These are phyloP conservation scores for Paraglomus occultum DNA, from an alignment of 192 early-diverging fungal genomes.

Conservation along the genomic window DNA sequence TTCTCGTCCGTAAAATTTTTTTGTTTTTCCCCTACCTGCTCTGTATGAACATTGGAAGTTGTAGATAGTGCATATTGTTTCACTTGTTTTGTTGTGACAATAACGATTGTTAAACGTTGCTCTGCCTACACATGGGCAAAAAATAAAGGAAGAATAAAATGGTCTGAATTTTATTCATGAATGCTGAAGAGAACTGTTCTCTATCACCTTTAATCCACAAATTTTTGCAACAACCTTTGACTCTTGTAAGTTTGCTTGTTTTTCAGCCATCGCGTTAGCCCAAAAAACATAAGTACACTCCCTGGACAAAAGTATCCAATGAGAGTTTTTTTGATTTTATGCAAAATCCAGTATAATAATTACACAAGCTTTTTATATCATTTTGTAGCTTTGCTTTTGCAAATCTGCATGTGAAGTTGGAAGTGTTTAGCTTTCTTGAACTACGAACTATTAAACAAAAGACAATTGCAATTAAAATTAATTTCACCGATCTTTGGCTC, in stretches of 20 bases:
- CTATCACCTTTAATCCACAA: constrained; percentile 16
- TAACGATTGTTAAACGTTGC: constrained; percentile 15
- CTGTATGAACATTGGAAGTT: constrained; percentile 17
- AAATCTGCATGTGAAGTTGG: too few species aligned
- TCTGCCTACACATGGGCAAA: neutral
- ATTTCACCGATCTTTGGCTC: too few species aligned
- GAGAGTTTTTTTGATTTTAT: too few species aligned
- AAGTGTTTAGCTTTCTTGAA: too few species aligned
- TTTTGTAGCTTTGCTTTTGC: too few species aligned
- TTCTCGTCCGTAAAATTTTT: constrained; percentile 26
- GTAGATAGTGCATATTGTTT: neutral
- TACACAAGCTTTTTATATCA: too few species aligned
- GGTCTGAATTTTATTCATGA: constrained; percentile 19
- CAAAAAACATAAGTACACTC: constrained; percentile 21
- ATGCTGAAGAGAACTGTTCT: neutral
- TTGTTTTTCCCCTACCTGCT: constrained; percentile 25
- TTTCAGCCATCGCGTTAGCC: constrained; percentile 3
- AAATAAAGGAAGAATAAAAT: constrained; percentile 6
- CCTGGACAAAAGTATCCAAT: too few species aligned
- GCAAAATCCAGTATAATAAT: too few species aligned
- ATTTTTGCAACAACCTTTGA: constrained; percentile 20
- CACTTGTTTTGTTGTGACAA: constrained; percentile 22
- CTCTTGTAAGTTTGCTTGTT: constrained; percentile 16
- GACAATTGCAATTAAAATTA: too few species aligned
- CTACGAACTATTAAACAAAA: too few species aligned